These are phyloP conservation scores for Pelargonium australe DNA, from an alignment of 441 rosid genomes.

Conservation along the genomic window DNA sequence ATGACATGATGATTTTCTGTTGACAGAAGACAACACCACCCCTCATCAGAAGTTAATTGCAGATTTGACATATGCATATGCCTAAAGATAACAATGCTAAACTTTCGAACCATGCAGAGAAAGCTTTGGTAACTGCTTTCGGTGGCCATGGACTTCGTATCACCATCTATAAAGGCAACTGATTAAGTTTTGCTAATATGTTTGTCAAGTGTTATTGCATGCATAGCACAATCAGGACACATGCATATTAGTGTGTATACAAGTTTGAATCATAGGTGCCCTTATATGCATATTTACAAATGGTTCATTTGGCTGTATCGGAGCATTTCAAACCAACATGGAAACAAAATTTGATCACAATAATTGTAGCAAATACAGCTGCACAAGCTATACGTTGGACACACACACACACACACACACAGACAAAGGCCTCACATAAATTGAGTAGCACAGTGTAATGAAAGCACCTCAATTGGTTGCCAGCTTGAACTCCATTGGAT, in stretches of 20 bases:
- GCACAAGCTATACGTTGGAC: not conserved
- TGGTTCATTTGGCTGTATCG: not conserved
- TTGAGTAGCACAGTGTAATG: not conserved
- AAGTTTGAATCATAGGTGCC: not conserved
- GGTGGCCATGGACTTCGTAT: not conserved
- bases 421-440: too few relatives aligned
- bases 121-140: not conserved
- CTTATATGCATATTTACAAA: not conserved
- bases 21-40: not conserved
- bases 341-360: not conserved
- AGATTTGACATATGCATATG: not conserved
- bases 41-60: not conserved
- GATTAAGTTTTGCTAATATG: not conserved
- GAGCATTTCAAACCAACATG: slow-evolving; percentile 4
- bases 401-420: too few relatives aligned
- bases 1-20: not conserved
- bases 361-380: not conserved
- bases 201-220: not conserved
- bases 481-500: slow-evolving; percentile 50
- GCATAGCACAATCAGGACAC: not conserved
- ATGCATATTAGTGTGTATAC: not conserved
- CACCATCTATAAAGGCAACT: not conserved
- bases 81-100: not conserved
- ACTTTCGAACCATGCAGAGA: not conserved
- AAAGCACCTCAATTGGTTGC: slow-evolving; percentile 80